Evolutionary conservation across 495 filamentous ascomycete species (phyloP), one percentile per base, ranked within the genome.

Genomic region (Penicillium crystallinum): DNA sequence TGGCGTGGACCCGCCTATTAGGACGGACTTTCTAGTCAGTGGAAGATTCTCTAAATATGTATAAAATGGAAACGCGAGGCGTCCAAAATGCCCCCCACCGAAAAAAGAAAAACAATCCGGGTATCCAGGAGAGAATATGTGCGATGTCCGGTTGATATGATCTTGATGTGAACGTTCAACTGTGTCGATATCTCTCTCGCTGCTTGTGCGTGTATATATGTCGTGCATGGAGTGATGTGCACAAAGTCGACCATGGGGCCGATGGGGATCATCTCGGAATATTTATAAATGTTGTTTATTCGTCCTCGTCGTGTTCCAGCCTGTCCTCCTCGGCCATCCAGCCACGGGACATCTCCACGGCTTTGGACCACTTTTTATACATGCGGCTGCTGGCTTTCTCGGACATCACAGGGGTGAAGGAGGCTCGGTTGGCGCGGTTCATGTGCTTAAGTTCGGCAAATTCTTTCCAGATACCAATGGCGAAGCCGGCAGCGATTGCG

Each of bases 401-500:
- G 21, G 78, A 72, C 37, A 91, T 82, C 39, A 77, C 57, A 0
- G 91, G 90, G 46, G 71, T 64, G 71, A 97, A 97, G 29, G 84
- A 81, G 42, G 77, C 87, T 23, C 88, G 81, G 52, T 87, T 88
- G 45, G 81, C 78, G 53, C 79, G 81, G 63, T 91, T 93, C 65
- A 96, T 86, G 54, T 85, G 71, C 63, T 82, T 83, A 35, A 97
- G 78, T 57, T 96, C 90, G 30, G 82, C 78, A 59, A 95, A 83
- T 35, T 84, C 79, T 46, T 81, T 79, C 91, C 91, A 97, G 46
- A 93, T 80, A 45, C 80, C 83, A 14, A 87, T 84, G 14, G 91
- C 91, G 53, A 96, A 87, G 21, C 91, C 92, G 47, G 92, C 91
- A 10, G 91, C 92, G 54, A 97, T 93, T 22, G 91, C 91, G n/a